phyloP scores from a whole-genome alignment of 352 stramenopile genomes.

The Phytopythium delawarense region DNA sequence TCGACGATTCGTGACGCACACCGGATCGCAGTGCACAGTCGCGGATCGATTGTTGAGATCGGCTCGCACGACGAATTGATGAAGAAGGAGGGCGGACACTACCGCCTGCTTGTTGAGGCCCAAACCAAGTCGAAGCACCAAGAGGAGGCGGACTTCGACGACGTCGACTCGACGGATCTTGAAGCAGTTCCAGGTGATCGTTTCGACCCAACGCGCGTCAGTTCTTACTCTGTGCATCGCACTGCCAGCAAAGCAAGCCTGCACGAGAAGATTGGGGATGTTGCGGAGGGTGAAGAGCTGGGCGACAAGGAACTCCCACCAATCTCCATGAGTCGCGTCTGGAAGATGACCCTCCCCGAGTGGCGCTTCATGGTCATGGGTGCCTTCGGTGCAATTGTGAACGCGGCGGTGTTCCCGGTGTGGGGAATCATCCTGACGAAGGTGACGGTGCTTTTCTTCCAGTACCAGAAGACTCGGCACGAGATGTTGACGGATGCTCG shows the following conservation, averaged over 20 bases:
- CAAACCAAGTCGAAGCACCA: slow-evolving; percentile 13
- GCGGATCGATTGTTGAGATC: slow-evolving; percentile 70
- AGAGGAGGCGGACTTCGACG: slow-evolving; percentile 2
- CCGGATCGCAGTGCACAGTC: slow-evolving; percentile 69
- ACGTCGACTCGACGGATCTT: not conserved
- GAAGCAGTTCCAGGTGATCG: not conserved
- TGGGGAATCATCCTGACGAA: slow-evolving; percentile 42
- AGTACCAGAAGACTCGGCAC: slow-evolving; percentile 14
- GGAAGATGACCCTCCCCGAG: slow-evolving; percentile 27
- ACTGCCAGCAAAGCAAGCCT: slow-evolving; percentile 2
- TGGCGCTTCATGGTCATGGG: slow-evolving; percentile 21
- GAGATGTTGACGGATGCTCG: slow-evolving; percentile 23
- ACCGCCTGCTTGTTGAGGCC: slow-evolving; percentile 31
- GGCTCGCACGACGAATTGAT: slow-evolving; percentile 85
- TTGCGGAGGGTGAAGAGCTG: not conserved
- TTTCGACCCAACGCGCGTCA: not conserved
- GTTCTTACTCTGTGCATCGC: slow-evolving; percentile 1
- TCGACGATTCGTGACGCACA: slow-evolving; percentile 75
- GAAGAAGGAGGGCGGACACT: slow-evolving; percentile 29
- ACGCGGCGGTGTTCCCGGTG: slow-evolving; percentile 28
- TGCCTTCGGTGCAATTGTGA: slow-evolving; percentile 18
- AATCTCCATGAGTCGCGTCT: slow-evolving; percentile 34
- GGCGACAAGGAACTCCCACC: not conserved
- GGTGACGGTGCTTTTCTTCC: slow-evolving; percentile 33
- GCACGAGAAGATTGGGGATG: slow-evolving; percentile 6